Conservation (phyloP, 2,329 filamentous ascomycete species). For the Drechslerella coelobrocha region DNA sequence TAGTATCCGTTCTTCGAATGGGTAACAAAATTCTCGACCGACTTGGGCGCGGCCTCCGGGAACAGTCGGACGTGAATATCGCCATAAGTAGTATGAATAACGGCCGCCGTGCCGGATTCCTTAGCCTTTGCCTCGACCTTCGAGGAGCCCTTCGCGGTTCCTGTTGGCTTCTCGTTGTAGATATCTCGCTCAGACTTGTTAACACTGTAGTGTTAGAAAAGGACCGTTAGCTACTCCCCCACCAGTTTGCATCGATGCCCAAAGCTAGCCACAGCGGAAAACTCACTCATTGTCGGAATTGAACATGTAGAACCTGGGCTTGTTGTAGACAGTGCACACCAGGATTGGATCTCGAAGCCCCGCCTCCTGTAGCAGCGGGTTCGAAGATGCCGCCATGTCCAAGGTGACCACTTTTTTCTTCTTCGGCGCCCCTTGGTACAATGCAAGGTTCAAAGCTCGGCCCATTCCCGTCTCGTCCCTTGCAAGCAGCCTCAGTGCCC, state of each 20-base stretch:
- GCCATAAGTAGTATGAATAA: constrained; percentile 90
- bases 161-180: constrained; percentile 89
- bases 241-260: background rate
- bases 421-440: constrained; percentile 95
- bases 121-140: constrained; percentile 66
- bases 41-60: constrained; percentile 88
- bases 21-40: constrained; percentile 96
- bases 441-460: constrained; percentile 77
- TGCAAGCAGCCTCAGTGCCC: constrained; percentile 86
- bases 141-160: constrained; percentile 54
- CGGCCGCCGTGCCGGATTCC: constrained; percentile 78
- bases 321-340: constrained; percentile 80
- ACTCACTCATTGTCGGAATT: constrained; percentile 58
- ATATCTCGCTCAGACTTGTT: constrained; percentile 86
- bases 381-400: constrained; percentile 94
- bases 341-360: constrained; percentile 90
- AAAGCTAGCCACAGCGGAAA: background rate
- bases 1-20: constrained; percentile 91
- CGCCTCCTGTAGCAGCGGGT: constrained; percentile 89
- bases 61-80: constrained; percentile 94
- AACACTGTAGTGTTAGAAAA: constrained; percentile 63
- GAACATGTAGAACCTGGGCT: constrained; percentile 97
- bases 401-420: constrained; percentile 93
- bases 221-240: too few relatives aligned
- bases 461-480: constrained; percentile 78